Evolutionary conservation across 371 early-diverging fungal genomes (phyloP), one percentile per base, ranked within the genome.

Genomic region (Capillidium heterosporum): DNA sequence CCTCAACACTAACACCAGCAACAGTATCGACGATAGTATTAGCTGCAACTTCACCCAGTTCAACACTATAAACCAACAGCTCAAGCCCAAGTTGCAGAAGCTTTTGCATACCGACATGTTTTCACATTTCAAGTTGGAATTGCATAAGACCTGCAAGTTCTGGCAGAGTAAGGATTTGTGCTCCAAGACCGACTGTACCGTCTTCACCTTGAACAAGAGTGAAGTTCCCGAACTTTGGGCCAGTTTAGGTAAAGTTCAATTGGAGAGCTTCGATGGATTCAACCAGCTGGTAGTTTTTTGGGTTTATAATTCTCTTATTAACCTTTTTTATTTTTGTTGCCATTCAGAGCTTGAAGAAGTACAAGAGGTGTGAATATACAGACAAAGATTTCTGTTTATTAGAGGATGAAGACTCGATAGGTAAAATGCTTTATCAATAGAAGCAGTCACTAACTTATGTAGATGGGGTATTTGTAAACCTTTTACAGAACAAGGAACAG

Each of bases 401-500:
- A n/a, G 87, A 90, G 57, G 89, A 93, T 65, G 85, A 87, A 59
- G 57, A 64, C 1, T 80, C 78, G 29, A 60, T 66, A 32, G 77
- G 82, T 75, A 61, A 42, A 58, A 60, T 7, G n/a, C 19, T n/a
- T 2, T 1, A 39, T 54, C 5, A 2, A 7, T 47, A 48, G 13
- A 7, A 46, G n/a, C 24, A 27, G 23, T 26, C 19, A 11, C 39
- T 24, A 21, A n/a, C 2, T 17, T 35, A 40, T 44, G 1, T 48
- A 73, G 91, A 87, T 19, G 85, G 87, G 31, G 77, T 80, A 31
- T 95, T 85, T 70, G 82, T 95, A 7, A 85, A 98, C 62, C 72
- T 98, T 24, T 61, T 79, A 0, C 78, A 81, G 27, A 96, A 96
- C 60, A 95, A 95, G 10, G 98, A 98, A 65, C 78, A 94, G 17